These are phyloP conservation scores for Mycena pura DNA, from an alignment of 768 basidiomycete genomes.

Conservation along the genomic window DNA sequence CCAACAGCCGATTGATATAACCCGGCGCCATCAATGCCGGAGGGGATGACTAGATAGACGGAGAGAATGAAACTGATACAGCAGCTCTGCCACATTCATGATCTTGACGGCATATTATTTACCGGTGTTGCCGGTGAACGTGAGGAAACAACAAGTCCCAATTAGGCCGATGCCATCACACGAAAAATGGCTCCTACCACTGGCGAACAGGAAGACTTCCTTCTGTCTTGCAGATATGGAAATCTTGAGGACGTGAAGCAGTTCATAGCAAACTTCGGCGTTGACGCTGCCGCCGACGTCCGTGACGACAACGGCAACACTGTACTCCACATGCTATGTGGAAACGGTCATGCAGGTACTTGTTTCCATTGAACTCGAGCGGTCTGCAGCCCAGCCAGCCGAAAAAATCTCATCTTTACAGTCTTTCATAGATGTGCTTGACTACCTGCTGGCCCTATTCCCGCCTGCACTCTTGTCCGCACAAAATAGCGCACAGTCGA, in stretches of 20 bases:
- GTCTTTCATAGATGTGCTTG: constrained; percentile 70
- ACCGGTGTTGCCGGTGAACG: no score
- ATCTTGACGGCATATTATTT: no score
- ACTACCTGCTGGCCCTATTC: constrained; percentile 70
- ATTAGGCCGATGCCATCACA: constrained; percentile 7
- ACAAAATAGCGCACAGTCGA: constrained; percentile 78
- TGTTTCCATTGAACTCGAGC: constrained; percentile 11
- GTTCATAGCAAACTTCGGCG: constrained; percentile 68
- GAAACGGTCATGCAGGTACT: constrained; percentile 88
- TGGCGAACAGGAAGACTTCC: constrained; percentile 72
- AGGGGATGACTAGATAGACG: not conserved
- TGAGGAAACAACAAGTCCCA: not conserved
- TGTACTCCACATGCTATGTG: constrained; percentile 85
- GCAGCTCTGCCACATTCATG: no score
- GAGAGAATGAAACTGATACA: not conserved
- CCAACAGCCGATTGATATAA: no score
- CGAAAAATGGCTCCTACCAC: constrained; percentile 42
- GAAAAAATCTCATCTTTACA: constrained; percentile 51
- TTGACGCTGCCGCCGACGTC: constrained; percentile 50
- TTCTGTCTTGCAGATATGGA: constrained; percentile 88
- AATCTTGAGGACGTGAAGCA: constrained; percentile 79
- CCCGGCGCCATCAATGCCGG: not conserved
- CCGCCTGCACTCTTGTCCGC: constrained; percentile 61
- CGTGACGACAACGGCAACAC: constrained; percentile 83
- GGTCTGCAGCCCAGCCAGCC: constrained; percentile 12